Base-by-base conservation (phyloP, 164 flowering plant genomes). In the Hamamelis virginiana region DNA sequence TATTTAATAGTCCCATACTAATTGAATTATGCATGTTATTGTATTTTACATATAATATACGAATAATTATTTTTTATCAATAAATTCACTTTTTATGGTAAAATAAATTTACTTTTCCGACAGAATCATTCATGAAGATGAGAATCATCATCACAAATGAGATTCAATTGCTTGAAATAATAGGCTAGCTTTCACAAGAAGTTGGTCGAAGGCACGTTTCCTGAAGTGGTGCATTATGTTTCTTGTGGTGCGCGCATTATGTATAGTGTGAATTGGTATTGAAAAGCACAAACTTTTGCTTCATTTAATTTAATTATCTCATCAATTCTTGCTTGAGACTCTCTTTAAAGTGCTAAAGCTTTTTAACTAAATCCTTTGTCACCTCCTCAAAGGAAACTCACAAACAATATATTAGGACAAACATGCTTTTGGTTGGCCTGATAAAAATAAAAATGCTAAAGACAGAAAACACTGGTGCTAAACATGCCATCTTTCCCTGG, bases 401-500 rank as follows among this genome's bases (percentile, higher is more conserved):
- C 25, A 48, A 71, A 1, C 48, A 66, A 5, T 5, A 1, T 9
- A 50, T n/a, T 9, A 22, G 50, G 65, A 67, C 59, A 74, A 55
- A 70, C 18, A 16, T 21, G 43, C 61, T 68, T 75, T 72, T 57
- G 28, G 63, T 68, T 65, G 65, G 65, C 55, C 66, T 45, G 46
- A 61, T 27, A 23, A 66, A 19, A 16, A 13, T 26, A 21, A 2
- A 44, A 6, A 51, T 38, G 18, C 10, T 62, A 67, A 72, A 55
- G 62, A 69, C 50, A 58, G 52, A 77, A 28, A 52, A 66, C 59
- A 26, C 25, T 18, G 62, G 80, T 70, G 76, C 74, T 61, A 73
- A 80, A 73, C 79, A 72, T 81, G 79, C 69, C 51, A 52, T 68
- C 61, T 33, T 69, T 70, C 55, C 71, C 79, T 64, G 70, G 52